Base-by-base conservation (phyloP, 176 grass and related monocot species). In the Thalia dealbata region DNA sequence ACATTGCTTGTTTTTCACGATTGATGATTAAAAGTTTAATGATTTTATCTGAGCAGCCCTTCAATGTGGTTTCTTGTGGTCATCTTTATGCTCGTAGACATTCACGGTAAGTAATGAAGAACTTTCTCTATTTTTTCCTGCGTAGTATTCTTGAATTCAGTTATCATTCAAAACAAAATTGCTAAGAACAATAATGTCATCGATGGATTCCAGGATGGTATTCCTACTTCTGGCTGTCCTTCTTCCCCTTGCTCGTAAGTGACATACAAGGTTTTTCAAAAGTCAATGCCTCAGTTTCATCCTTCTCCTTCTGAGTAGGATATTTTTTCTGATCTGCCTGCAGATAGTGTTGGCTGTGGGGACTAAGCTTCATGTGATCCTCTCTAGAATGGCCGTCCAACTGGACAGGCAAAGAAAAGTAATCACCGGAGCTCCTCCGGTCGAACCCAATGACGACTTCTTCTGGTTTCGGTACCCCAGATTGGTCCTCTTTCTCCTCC, bases 201-300 rank as follows among this genome's bases (percentile, higher is more conserved):
- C 21, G 58, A 22, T 38, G 32, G 38, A 56, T 35, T 38, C 28
- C n/a, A 73, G 71, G 71, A 35, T 73, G 71, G 71, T 73, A 73
- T 73, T 73, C 71, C 9, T 73, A 73, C 71, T 73, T 73, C 51
- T 73, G 71, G 71, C 51, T 73, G 19, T 73, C 71, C 26, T 73
- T 73, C 29, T 18, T 22, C 25, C 71, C 71, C 26, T 73, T 73
- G 13, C 10, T 73, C 21, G 71, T 73, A 73, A 73, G 71, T 73
- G 52, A 18, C 3, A 73, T 26, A 5, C 28, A 38, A 55, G 21
- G 19, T 35, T 41, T 38, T 1, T 38, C 32, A 38, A 38, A n/a
- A n/a, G 18, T 48, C 10, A 9, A 9, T 66, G 12, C 12, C 1
- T 16, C 16, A 12, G 35, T 16, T 15, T 25, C 9, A 13, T 14